These are phyloP conservation scores for Camellia oleifera DNA, from an alignment of 179 eudicot genomes.

Conservation along the genomic window DNA sequence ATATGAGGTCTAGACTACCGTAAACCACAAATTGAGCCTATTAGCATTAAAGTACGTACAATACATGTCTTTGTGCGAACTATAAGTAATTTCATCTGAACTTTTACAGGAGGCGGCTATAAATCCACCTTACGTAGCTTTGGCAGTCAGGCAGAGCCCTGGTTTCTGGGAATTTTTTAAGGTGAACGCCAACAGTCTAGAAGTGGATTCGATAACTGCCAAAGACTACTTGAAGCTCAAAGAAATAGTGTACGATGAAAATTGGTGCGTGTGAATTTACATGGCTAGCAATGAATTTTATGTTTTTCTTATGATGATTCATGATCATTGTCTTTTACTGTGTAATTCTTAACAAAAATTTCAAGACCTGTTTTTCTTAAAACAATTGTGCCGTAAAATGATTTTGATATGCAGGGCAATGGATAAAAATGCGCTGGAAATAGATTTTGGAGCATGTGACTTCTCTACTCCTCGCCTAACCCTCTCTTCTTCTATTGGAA, in stretches of 20 bases:
- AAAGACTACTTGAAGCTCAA: slow-evolving; percentile 73
- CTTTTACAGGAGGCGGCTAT: slow-evolving; percentile 84
- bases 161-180: slow-evolving; percentile 78
- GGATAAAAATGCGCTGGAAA: slow-evolving; percentile 77
- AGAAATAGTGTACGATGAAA: slow-evolving; percentile 66
- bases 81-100: slow-evolving; percentile 12
- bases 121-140: slow-evolving; percentile 76
- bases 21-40: no score
- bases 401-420: slow-evolving; percentile 57
- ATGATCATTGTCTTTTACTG: neutral
- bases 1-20: no score
- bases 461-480: slow-evolving; percentile 51
- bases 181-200: slow-evolving; percentile 64
- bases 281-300: neutral
- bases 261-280: slow-evolving; percentile 40
- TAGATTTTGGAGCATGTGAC: slow-evolving; percentile 87
- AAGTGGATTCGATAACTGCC: slow-evolving; percentile 59
- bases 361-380: no score
- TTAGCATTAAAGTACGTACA: no score
- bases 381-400: neutral
- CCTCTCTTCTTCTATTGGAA: slow-evolving; percentile 81
- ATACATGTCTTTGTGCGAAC: neutral
- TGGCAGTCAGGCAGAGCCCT: slow-evolving; percentile 78
- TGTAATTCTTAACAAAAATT: neutral
- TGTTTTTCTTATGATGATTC: no score